Evolutionary conservation across 768 basidiomycete genomes (phyloP), one percentile per base, ranked within the genome.

Genomic region (Lactarius sp.): DNA sequence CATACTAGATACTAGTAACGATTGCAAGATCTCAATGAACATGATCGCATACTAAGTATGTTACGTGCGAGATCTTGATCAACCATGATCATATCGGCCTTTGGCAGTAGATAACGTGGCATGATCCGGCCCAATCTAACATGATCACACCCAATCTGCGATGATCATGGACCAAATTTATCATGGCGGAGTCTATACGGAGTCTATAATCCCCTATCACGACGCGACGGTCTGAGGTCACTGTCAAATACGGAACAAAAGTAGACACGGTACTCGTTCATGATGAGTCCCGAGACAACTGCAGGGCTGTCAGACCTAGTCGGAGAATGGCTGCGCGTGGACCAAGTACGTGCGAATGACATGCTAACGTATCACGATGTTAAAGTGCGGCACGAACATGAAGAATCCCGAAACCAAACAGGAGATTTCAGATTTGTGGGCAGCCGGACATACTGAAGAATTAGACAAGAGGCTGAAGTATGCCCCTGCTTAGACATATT

Each of bases 391-490:
- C n/a, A 31, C 36, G 34, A 5, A 34, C 7, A 37, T 39, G 37
- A 20, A 86, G 85, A 85, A 85, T 64, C 74, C 77, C 39, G 71
- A 69, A 13, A 85, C 83, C 8, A 75, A 78, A 53, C 58, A 70
- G 46, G 83, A 85, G 65, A 80, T 86, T 31, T 74, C 81, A 59
- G 67, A 64, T 1, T 73, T 87, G 9, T 79, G 79, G 77, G 69
- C 76, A 41, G 71, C 72, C 12, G 75, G 77, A 20, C 71, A 83
- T 41, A 71, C 70, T 7, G 70, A 72, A 34, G 85, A 85, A 71
- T 73, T 88, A 16, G 81, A 84, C 60, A 80, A 70, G 57, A 79
- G 85, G 27, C 77, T 88, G 80, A 80, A 80, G 86, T 83, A 60
- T 52, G 49, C 10, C 9, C 36, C 53, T 44, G 8, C 42, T 31